Evolutionary conservation across 164 flowering plant species (phyloP), one percentile per base, ranked within the genome.

Genomic region (Sextonia rubra): DNA sequence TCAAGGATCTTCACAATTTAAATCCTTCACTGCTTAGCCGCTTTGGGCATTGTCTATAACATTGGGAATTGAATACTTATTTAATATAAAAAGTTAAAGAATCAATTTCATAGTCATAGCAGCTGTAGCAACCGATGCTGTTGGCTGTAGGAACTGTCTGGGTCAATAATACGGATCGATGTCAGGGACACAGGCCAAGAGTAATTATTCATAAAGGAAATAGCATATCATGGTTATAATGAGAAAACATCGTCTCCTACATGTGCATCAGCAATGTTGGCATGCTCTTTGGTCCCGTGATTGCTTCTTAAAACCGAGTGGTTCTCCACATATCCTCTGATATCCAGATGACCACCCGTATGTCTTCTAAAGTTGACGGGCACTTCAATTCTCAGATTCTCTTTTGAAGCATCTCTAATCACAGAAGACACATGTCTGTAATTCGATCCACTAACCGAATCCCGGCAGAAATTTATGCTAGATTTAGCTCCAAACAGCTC

Each of bases 341-440:
- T 55, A 32, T 82, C 82, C 60, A 76, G 70, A 47, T 73, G 80
- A 44, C 81, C 85, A 80, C 80, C 82, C 1, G 76, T 75, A 68
- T 67, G 73, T 69, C 86, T 84, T 48, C 84, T 75, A 23, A 49
- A 58, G 73, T 70, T 75, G 0, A 55, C 73, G 0, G 94, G 90
- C 14, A 90, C 78, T 61, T 91, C 87, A 69, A 90, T 73, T 47
- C 73, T 72, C 66, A 90, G 83, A 79, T 75, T 81, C 80, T 85
- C 85, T 72, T 81, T 83, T 56, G 77, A 73, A 17, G 75, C 62
- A 66, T 90, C 91, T 77, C 84, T 83, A 61, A 74, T 84, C 71
- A 83, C 47, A n/a, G 73, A 76, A 48, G 81, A 77, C 44, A 24
- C 75, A 61, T 71, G 26, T 64, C 70, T 27, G 18, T 60, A 22